These are phyloP conservation scores for Phytophthora pluvialis DNA, from an alignment of 352 stramenopile species.

Conservation along the genomic window DNA sequence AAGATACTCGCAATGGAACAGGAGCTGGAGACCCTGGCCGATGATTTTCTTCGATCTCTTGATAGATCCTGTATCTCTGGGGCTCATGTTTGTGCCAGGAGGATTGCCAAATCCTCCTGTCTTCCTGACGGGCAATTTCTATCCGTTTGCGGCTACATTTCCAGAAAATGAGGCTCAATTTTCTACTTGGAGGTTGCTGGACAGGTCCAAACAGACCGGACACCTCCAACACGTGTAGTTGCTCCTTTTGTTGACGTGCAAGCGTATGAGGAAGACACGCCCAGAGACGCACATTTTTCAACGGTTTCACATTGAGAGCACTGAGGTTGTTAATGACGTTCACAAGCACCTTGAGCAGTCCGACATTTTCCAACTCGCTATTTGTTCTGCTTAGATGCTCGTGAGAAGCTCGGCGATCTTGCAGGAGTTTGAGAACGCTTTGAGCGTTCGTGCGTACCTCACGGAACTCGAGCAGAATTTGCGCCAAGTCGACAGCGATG, in stretches of 20 bases:
- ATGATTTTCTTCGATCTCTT: too few relatives aligned
- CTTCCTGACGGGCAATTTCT: too few relatives aligned
- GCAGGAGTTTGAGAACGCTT: too few relatives aligned
- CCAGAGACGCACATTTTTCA: background rate
- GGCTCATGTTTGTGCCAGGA: too few relatives aligned
- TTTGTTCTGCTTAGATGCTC: background rate
- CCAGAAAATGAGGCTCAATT: too few relatives aligned
- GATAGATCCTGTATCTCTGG: too few relatives aligned
- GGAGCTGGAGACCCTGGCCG: too few relatives aligned
- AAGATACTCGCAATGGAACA: too few relatives aligned
- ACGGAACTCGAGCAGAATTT: constrained; percentile 20
- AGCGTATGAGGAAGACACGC: background rate
- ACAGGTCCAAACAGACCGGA: background rate
- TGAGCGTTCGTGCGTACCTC: constrained; percentile 6
- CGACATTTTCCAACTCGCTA: too few relatives aligned
- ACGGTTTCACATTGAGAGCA: background rate
- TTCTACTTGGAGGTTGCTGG: too few relatives aligned
- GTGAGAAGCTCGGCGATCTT: background rate
- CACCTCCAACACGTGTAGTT: background rate
- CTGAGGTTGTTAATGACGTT: background rate
- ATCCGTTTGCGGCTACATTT: too few relatives aligned
- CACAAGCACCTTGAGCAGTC: background rate
- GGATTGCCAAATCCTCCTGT: too few relatives aligned
- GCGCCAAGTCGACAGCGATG: constrained; percentile 9
- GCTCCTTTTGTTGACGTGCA: background rate